Percentiles rank a stretch among this genome's conserved stretches.
phyloP scores from a whole-genome alignment of 2,329 filamentous ascomycete species.

The Phyllosticta capitalensis region DNA sequence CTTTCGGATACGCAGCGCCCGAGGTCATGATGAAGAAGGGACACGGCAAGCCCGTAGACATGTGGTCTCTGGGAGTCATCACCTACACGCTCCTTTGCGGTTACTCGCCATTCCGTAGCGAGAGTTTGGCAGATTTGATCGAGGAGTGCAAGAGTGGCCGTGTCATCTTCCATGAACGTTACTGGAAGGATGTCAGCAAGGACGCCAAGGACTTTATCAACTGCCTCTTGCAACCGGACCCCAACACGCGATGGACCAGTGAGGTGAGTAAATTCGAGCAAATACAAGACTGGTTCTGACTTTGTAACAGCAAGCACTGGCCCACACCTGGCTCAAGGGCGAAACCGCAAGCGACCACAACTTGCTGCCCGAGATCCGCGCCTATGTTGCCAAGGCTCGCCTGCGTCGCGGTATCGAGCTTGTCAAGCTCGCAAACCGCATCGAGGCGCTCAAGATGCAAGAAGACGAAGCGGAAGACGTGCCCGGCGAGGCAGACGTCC shows the following conservation, averaged over 20 bases:
- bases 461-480: constrained; percentile 75
- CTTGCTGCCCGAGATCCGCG: constrained; percentile 91
- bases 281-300: constrained; percentile 12
- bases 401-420: constrained; percentile 91
- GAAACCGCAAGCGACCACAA: constrained; percentile 91
- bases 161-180: constrained; percentile 92
- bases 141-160: constrained; percentile 79
- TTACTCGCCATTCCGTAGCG: constrained; percentile 94
- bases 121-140: constrained; percentile 85
- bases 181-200: constrained; percentile 94
- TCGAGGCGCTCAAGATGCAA: constrained; percentile 86
- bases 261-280: constrained; percentile 44
- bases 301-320: constrained; percentile 55
- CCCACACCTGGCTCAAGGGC: constrained; percentile 83
- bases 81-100: constrained; percentile 97
- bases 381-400: constrained; percentile 83
- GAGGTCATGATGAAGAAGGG: constrained; percentile 98
- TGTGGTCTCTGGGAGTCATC: constrained; percentile 99
- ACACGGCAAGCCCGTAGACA: constrained; percentile 95
- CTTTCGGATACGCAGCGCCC: constrained; percentile 93
- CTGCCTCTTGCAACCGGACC: constrained; percentile 66
- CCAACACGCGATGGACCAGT: constrained; percentile 67
- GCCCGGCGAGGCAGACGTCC: constrained; percentile 49
- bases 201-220: constrained; percentile 95
- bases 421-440: constrained; percentile 90